Evolutionary conservation across 2,329 filamentous ascomycete species (phyloP).

Genomic region (Paraconiothyrium sp.): DNA sequence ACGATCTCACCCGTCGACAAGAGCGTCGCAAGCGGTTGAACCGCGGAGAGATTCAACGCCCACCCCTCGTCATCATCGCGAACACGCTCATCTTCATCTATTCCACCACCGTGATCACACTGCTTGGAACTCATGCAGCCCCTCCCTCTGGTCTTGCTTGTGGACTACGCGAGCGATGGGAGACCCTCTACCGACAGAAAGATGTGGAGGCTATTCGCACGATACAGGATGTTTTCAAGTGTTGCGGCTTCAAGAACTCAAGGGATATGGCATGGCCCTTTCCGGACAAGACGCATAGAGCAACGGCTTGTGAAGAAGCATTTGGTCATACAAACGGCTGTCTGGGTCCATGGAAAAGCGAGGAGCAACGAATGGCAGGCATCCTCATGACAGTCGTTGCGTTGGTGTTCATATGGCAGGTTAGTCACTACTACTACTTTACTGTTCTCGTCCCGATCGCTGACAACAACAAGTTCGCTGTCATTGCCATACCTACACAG

Average conservation of each 20-base stretch:
- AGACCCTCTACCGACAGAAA: constrained; percentile 61
- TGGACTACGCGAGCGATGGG: constrained; percentile 66
- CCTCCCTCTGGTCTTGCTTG: constrained; percentile 59
- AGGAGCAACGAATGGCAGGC: constrained; percentile 64
- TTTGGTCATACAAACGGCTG: constrained; percentile 62
- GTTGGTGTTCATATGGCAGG: constrained; percentile 48
- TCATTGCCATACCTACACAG: constrained; percentile 42
- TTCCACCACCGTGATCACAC: constrained; percentile 55
- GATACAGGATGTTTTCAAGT: constrained; percentile 73
- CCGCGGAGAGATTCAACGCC: constrained; percentile 46
- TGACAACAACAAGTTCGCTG: constrained; percentile 32
- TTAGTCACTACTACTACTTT: constrained; percentile 18
- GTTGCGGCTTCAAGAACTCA: constrained; percentile 70
- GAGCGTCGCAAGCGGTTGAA: constrained; percentile 37
- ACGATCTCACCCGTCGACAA: constrained; percentile 45
- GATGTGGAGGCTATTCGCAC: constrained; percentile 61
- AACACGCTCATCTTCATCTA: constrained; percentile 53
- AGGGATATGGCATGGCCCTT: constrained; percentile 73
- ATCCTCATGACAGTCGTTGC: constrained; percentile 62
- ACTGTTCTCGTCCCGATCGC: not conserved
- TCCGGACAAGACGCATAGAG: constrained; percentile 44
- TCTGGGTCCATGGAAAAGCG: constrained; percentile 63
- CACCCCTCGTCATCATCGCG: constrained; percentile 50
- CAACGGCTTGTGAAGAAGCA: constrained; percentile 56
- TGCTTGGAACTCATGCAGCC: constrained; percentile 55